Evolutionary conservation across 2,329 filamentous ascomycete genomes (phyloP).

Genomic region (Ciborinia camelliae): DNA sequence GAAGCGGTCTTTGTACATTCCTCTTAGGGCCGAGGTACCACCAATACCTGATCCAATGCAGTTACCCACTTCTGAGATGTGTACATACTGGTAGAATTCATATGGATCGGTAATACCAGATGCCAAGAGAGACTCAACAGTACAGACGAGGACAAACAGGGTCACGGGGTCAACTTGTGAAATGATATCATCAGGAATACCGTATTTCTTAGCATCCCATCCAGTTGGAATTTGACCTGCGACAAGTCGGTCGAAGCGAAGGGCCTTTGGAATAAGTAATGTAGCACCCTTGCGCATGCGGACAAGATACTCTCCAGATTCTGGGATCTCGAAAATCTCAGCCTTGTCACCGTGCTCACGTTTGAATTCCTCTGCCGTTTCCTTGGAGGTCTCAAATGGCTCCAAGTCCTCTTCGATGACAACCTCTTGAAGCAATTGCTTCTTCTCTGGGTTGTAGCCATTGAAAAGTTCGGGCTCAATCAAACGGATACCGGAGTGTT

Average conservation of each 20-base stretch:
- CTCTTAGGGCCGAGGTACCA: constrained; percentile 84
- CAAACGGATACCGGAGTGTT: constrained; percentile 94
- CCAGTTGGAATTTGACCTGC: constrained; percentile 95
- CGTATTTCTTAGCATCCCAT: constrained; percentile 95
- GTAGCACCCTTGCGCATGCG: constrained; percentile 94
- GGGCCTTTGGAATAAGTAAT: constrained; percentile 92
- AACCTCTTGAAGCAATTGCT: constrained; percentile 95
- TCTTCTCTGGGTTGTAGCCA: constrained; percentile 97
- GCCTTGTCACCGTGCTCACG: constrained; percentile 96
- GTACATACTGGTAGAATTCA: constrained; percentile 99
- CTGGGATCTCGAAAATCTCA: constrained; percentile 91
- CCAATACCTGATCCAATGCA: constrained; percentile 98
- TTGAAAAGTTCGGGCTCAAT: constrained; percentile 97
- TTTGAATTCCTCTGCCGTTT: constrained; percentile 96
- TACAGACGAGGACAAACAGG: constrained; percentile 89
- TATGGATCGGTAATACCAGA: constrained; percentile 98
- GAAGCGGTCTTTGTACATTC: constrained; percentile 98
- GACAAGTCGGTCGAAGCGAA: constrained; percentile 94
- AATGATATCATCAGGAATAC: constrained; percentile 96
- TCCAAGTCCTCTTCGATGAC: constrained; percentile 97
- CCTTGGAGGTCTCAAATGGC: constrained; percentile 94
- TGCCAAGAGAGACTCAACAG: constrained; percentile 83
- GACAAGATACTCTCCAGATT: constrained; percentile 91
- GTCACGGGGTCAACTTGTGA: constrained; percentile 96
- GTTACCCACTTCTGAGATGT: constrained; percentile 96